phyloP scores from a whole-genome alignment of 805 yeast genomes.

The Groenewaldozyma salmanticensis region DNA sequence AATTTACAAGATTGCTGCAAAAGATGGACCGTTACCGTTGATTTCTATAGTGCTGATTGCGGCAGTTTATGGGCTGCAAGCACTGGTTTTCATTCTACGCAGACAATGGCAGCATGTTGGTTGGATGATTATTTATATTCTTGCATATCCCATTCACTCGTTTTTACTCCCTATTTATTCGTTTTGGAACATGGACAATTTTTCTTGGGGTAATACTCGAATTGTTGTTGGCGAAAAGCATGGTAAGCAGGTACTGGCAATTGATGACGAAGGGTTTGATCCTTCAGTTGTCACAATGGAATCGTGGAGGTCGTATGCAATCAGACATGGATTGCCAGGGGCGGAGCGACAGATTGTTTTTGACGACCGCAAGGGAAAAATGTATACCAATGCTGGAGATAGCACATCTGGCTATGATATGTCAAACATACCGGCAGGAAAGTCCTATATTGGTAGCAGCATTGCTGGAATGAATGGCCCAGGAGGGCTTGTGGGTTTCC shows the following conservation, averaged over 20 bases:
- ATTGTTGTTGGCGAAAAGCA: conserved; percentile 44
- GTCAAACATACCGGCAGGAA: too few relatives aligned
- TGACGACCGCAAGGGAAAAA: conserved; percentile 27
- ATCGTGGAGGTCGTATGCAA: conserved; percentile 30
- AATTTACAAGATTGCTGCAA: conserved; percentile 39
- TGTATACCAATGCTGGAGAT: conserved; percentile 20
- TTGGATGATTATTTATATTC: conserved; percentile 47
- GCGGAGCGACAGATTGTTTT: conserved; percentile 27
- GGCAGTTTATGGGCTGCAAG: conserved; percentile 49
- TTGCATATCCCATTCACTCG: conserved; percentile 54
- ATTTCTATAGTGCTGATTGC: conserved; percentile 49
- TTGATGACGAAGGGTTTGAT: conserved; percentile 28
- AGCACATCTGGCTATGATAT: conserved; percentile 18
- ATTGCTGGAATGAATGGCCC: conserved; percentile 7
- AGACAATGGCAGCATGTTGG: conserved; percentile 38
- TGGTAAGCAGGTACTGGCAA: conserved; percentile 35
- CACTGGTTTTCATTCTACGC: conserved; percentile 41
- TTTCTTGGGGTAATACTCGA: conserved; percentile 59
- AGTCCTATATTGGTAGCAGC: conserved; percentile 10
- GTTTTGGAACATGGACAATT: conserved; percentile 57
- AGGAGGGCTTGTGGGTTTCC: background rate
- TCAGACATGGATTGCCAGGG: conserved; percentile 29
- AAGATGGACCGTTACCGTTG: conserved; percentile 40
- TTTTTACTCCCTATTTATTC: conserved; percentile 51
- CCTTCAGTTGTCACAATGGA: conserved; percentile 29